Evolutionary conservation across 192 early-diverging fungal species (phyloP).

Genomic region (Mortierella claussenii): DNA sequence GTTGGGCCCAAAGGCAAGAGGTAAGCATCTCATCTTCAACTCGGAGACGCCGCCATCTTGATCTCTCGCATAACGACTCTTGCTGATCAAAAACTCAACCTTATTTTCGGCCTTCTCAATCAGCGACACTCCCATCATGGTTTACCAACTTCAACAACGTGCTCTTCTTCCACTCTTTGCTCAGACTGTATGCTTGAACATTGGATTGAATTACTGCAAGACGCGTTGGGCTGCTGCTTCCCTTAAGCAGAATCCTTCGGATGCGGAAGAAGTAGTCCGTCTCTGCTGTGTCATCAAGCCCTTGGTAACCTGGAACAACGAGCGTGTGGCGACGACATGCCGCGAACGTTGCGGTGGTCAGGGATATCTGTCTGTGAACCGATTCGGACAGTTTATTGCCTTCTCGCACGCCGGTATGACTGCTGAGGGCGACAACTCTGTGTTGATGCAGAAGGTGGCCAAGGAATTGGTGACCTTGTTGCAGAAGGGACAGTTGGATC

Average conservation of each 20-base stretch:
- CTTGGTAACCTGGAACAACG: constrained; percentile 77
- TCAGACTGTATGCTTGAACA: constrained; percentile 72
- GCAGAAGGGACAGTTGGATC: constrained; percentile 29
- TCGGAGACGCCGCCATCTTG: no score
- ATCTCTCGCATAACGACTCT: no score
- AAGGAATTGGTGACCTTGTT: constrained; percentile 75
- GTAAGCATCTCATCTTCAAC: no score
- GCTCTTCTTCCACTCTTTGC: constrained; percentile 76
- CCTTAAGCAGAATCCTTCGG: constrained; percentile 51
- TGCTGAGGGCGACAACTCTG: constrained; percentile 83
- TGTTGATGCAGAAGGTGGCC: constrained; percentile 81
- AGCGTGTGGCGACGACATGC: constrained; percentile 72
- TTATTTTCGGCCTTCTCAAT: neutral
- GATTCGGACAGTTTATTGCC: constrained; percentile 72
- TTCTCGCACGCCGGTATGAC: constrained; percentile 84
- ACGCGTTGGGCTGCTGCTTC: constrained; percentile 63
- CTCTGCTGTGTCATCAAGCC: constrained; percentile 85
- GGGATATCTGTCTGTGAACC: constrained; percentile 75
- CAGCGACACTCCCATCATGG: constrained; percentile 76
- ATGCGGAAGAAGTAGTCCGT: constrained; percentile 71
- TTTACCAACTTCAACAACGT: constrained; percentile 81
- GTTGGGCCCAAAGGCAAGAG: constrained; percentile 82
- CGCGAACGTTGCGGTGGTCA: constrained; percentile 82
- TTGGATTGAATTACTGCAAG: constrained; percentile 85
- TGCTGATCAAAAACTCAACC: neutral